These are phyloP conservation scores for Pseudozyma tsukubaensis DNA, from an alignment of 1,284 basidiomycete genomes.

Conservation along the genomic window DNA sequence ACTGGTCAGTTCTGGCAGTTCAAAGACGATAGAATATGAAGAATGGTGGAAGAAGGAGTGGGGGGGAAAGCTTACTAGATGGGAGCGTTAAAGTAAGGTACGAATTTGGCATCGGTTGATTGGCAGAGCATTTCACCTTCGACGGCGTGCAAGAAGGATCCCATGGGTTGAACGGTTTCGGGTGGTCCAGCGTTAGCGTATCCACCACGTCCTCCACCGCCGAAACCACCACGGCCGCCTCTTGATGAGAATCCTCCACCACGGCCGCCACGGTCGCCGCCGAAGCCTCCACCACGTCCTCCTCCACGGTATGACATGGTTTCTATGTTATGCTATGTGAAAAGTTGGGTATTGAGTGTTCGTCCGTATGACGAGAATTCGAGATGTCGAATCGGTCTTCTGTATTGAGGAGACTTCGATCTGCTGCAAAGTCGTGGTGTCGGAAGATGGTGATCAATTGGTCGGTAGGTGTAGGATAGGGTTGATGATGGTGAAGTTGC, in stretches of 20 bases:
- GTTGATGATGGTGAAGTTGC: constrained; percentile 17
- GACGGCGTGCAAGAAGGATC: constrained; percentile 76
- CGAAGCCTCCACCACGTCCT: constrained; percentile 48
- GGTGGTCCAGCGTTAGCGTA: constrained; percentile 63
- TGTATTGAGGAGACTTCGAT: neutral
- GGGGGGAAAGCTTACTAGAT: constrained; percentile 75
- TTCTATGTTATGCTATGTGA: constrained; percentile 5
- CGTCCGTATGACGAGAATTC: neutral
- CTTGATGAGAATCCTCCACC: constrained; percentile 55
- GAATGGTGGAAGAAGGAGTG: neutral
- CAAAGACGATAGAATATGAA: too few species aligned
- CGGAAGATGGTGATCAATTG: too few species aligned
- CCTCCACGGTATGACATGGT: constrained; percentile 62
- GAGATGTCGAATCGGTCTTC: neutral
- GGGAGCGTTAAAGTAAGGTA: constrained; percentile 99
- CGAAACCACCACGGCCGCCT: constrained; percentile 59
- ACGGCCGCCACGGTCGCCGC: constrained; percentile 48
- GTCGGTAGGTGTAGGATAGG: neutral
- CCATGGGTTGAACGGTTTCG: constrained; percentile 66
- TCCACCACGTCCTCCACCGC: constrained; percentile 58
- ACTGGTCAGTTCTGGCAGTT: constrained; percentile 4
- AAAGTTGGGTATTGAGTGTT: neutral
- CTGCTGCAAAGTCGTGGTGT: neutral
- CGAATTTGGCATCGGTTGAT: constrained; percentile 75
- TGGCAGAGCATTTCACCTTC: constrained; percentile 98